Evolutionary conservation across 352 stramenopile species (phyloP), one percentile per base, ranked within the genome.

Genomic region (Pythium guiyangense): DNA sequence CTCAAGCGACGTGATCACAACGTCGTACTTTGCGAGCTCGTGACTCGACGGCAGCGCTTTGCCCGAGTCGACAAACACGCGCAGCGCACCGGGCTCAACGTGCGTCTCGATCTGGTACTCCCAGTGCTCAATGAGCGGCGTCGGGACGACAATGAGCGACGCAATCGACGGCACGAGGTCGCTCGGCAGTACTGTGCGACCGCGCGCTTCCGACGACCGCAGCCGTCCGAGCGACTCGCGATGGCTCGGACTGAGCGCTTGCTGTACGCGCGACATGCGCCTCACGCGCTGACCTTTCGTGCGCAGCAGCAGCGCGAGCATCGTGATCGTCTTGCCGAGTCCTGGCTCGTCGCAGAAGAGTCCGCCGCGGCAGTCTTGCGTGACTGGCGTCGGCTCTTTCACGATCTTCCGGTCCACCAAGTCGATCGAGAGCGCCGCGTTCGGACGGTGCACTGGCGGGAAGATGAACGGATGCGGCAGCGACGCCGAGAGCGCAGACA

Each of bases 281-380:
- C 87, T 74, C 1, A 69, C 62, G 0, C 61, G 49, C 54, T 88
- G 76, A 4, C 82, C 81, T 58, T 90, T 87, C 27, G 85, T 92
- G 25, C 85, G 79, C 5, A 94, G 53, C 15, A 95, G 76, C 29
- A 95, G 57, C 26, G 85, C 82, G 9, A 93, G 54, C 74, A 95
- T 92, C 12, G 85, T 93, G 52, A 95, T 91, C 0, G 85, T 95
- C 64, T 95, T 95, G 18, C 85, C 85, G 1, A 95, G 70, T 0
- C 85, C 85, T 22, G 85, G 85, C 27, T 95, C 85, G 48, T 95
- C 83, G 49, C 79, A 93, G 40, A 95, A 90, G 47, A 95, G 74
- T 18, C 85, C 85, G 0, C 85, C 83, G 18, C 78, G 79, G 4
- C 70, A 69, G 46, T 95, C 83, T 3, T 64, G 51, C 1, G 67